Evolutionary conservation across 192 early-diverging fungal species (phyloP).

Genomic region (Paraglomus brasilianum): DNA sequence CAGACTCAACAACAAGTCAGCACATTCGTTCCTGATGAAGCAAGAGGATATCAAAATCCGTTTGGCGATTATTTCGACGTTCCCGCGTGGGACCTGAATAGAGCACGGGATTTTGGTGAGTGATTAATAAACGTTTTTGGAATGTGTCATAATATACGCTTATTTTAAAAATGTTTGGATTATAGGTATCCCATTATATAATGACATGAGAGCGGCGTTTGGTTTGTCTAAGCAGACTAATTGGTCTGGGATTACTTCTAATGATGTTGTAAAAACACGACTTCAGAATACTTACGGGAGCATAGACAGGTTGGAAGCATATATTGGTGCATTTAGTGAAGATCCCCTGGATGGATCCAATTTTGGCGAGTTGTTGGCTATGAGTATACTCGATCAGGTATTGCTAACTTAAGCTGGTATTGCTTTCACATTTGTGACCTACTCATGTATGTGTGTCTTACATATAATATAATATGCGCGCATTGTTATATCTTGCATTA

Average conservation of each 20-base stretch:
- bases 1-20: slow-evolving; percentile 29
- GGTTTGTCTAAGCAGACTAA: neutral
- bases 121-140: neutral
- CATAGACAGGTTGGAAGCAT: slow-evolving; percentile 6
- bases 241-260: slow-evolving; percentile 27
- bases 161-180: neutral
- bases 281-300: slow-evolving; percentile 1
- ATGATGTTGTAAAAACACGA: neutral
- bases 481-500: slow-evolving; percentile 31
- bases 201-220: slow-evolving; percentile 10
- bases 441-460: neutral
- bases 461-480: neutral
- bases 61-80: neutral
- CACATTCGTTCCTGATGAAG: slow-evolving; percentile 9
- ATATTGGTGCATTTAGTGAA: slow-evolving; percentile 27
- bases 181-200: slow-evolving; percentile 27
- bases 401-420: neutral
- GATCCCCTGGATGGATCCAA: slow-evolving; percentile 23
- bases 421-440: slow-evolving; percentile 2
- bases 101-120: slow-evolving; percentile 9
- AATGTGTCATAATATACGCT: neutral
- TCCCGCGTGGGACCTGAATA: neutral
- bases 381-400: slow-evolving; percentile 14
- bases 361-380: slow-evolving; percentile 1
- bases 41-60: neutral